Evolutionary conservation across 768 basidiomycete genomes (phyloP), one percentile per base, ranked within the genome.

Genomic region (Tylopilus rubrobrunneus): DNA sequence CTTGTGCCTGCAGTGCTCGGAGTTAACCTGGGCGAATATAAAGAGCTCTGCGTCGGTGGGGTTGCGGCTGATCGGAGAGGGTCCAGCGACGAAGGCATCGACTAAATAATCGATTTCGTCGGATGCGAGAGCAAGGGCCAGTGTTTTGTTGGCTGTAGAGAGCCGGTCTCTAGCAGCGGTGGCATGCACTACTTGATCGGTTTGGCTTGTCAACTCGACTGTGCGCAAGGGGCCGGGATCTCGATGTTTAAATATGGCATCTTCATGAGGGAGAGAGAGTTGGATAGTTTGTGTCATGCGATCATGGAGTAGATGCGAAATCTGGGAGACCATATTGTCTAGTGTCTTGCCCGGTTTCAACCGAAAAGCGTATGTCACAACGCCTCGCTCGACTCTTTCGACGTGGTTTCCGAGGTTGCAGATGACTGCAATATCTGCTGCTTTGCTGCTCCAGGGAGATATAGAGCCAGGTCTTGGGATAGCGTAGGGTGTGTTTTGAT

Each of bases 1-100:
- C 74, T 99, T 99, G 79, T 99, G 97, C 33, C 97, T 81, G 70
- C 97, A 99, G 67, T 98, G 97, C 70, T 99, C 97, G 19, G 95
- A 98, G 74, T 99, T 99, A 69, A 99, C 96, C 67, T 99, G 97
- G 4, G 97, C 96, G 71, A 98, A 99, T 96, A 98, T 99, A 81
- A 99, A 99, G 8, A 99, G 78, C 68, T 99, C 97, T 4, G 96
- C 95, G 67, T 98, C 97, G 37, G 91, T 97, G 8, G 96, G 97
- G 66, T 92, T 87, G 34, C 95, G 84, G 45, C 78, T 77, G 69
- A 89, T 83, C 1, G 88, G 78, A 12, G 76, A 66, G 6, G 75
- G 54, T 6, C 88, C 87, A n/a, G 86, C 77, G 27, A 90, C 78
- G 71, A 93, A 99, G 10, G 90, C 93, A 49, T 89, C 78, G 58